Evolutionary conservation across 1,284 basidiomycete species (phyloP).

Genomic region (Pseudozyma sp.): DNA sequence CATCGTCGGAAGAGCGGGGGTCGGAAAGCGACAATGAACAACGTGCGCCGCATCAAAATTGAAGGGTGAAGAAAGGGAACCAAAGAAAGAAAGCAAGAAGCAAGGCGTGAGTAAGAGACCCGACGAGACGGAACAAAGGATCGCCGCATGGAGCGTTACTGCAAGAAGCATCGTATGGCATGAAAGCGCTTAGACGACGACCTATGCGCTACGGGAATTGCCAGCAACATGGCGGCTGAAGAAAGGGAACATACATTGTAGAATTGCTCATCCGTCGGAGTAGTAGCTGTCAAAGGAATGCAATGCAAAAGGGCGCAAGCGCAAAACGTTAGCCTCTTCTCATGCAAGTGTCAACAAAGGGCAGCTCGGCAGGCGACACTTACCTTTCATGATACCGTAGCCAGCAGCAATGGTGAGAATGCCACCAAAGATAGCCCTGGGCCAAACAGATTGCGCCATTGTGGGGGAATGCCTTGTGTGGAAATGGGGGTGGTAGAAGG

Average conservation of each 20-base stretch:
- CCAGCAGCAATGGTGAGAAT: slow-evolving; percentile 41
- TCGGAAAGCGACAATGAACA: neutral
- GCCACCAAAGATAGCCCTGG: slow-evolving; percentile 46
- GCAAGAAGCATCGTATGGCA: neutral
- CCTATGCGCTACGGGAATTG: no score
- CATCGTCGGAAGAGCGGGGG: neutral
- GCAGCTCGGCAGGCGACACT: neutral
- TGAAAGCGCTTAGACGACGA: neutral
- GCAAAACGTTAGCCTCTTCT: neutral
- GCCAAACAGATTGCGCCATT: slow-evolving; percentile 49
- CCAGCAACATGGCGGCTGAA: neutral
- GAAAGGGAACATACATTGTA: slow-evolving; percentile 50
- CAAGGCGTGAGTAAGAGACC: slow-evolving; percentile 8
- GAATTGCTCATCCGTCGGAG: slow-evolving; percentile 63
- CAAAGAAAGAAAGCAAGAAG: neutral
- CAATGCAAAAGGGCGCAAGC: neutral
- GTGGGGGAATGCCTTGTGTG: neutral
- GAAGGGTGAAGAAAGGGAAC: neutral
- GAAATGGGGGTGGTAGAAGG: slow-evolving; percentile 4
- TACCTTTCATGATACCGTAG: slow-evolving; percentile 63
- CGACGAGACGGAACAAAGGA: slow-evolving; percentile 9
- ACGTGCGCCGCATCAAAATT: neutral
- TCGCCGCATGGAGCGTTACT: neutral
- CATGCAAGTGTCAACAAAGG: slow-evolving; percentile 18
- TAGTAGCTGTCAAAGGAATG: slow-evolving; percentile 45